These are phyloP conservation scores for Phlegmacium glaucopus DNA, from an alignment of 768 basidiomycete genomes.

Conservation along the genomic window DNA sequence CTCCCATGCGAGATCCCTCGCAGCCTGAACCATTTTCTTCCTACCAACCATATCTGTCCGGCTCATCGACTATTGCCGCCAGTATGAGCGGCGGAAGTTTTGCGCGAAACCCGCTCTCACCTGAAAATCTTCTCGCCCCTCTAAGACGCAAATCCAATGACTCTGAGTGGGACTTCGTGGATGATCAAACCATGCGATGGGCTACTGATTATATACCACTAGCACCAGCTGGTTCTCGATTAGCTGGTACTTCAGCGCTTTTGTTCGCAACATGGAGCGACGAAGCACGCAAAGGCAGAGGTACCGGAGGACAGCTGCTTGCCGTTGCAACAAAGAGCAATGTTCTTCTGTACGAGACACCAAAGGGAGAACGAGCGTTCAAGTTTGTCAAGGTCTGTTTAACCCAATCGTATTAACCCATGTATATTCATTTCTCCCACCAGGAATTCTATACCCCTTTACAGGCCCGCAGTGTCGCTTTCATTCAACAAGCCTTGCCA, in stretches of 20 bases:
- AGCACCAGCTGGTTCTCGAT: slow-evolving; percentile 62
- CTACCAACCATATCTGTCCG: slow-evolving; percentile 32
- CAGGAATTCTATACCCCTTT: slow-evolving; percentile 85
- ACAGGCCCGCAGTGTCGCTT: slow-evolving; percentile 60
- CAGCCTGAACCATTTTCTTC: slow-evolving; percentile 23
- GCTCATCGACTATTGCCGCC: slow-evolving; percentile 13
- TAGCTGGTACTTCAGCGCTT: slow-evolving; percentile 53
- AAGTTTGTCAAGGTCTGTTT: slow-evolving; percentile 68
- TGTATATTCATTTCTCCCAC: slow-evolving; percentile 3
- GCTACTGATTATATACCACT: slow-evolving; percentile 84
- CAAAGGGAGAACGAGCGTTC: slow-evolving; percentile 79
- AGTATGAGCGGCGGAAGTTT: slow-evolving; percentile 9
- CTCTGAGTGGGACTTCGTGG: slow-evolving; percentile 70
- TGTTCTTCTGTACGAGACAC: slow-evolving; percentile 78
- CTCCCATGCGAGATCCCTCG: no score
- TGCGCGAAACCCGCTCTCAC: slow-evolving; percentile 7
- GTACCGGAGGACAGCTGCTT: slow-evolving; percentile 50
- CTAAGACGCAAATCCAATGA: slow-evolving; percentile 37
- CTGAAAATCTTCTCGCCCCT: slow-evolving; percentile 15
- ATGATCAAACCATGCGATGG: slow-evolving; percentile 75
- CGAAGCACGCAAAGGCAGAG: slow-evolving; percentile 40
- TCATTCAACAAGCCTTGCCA: slow-evolving; percentile 65
- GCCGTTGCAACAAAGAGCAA: slow-evolving; percentile 74
- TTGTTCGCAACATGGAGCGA: slow-evolving; percentile 71
- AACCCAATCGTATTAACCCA: background rate